These are phyloP conservation scores for Geosmithia morbida DNA, from an alignment of 2,329 filamentous ascomycete genomes.

Conservation along the genomic window DNA sequence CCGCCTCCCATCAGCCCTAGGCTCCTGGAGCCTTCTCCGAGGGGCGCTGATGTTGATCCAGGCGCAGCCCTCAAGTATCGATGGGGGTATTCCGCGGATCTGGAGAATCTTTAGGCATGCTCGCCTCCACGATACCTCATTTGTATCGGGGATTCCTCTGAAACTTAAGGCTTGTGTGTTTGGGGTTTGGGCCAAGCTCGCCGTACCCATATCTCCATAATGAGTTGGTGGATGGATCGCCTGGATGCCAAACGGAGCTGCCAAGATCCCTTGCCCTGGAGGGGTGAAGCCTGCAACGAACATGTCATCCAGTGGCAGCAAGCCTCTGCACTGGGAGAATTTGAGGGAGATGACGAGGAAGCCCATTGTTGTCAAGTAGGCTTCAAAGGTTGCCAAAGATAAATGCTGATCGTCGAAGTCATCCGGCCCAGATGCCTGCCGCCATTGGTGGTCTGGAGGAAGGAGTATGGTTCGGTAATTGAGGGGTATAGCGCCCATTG, in stretches of 20 bases:
- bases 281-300: constrained; percentile 22
- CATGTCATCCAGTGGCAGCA: constrained; percentile 30
- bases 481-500: constrained; percentile 33
- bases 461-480: constrained; percentile 39
- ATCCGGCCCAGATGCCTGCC: constrained; percentile 12
- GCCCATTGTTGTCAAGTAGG: constrained; percentile 41
- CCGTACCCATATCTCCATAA: constrained; percentile 10
- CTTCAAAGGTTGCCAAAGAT: constrained; percentile 33
- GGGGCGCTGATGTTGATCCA: constrained; percentile 38
- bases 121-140: constrained; percentile 30
- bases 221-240: constrained; percentile 11
- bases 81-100: constrained; percentile 30
- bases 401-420: constrained; percentile 6
- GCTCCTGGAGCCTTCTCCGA: constrained; percentile 26
- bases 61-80: constrained; percentile 24
- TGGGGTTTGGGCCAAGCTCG: constrained; percentile 32
- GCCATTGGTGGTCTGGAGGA: constrained; percentile 16
- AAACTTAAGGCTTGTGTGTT: constrained; percentile 33
- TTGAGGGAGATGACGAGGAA: constrained; percentile 34
- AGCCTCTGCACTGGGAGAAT: constrained; percentile 29
- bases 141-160: constrained; percentile 23
- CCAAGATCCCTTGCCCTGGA: constrained; percentile 30
- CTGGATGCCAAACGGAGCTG: constrained; percentile 36
- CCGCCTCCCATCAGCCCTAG: constrained; percentile 24
- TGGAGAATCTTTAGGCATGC: constrained; percentile 35